A percentile compares a stretch with the other conserved stretches of the same genome.
These are phyloP conservation scores for Podospora bellae-mahoneyi DNA, from an alignment of 495 filamentous ascomycete genomes.

Conservation along the genomic window DNA sequence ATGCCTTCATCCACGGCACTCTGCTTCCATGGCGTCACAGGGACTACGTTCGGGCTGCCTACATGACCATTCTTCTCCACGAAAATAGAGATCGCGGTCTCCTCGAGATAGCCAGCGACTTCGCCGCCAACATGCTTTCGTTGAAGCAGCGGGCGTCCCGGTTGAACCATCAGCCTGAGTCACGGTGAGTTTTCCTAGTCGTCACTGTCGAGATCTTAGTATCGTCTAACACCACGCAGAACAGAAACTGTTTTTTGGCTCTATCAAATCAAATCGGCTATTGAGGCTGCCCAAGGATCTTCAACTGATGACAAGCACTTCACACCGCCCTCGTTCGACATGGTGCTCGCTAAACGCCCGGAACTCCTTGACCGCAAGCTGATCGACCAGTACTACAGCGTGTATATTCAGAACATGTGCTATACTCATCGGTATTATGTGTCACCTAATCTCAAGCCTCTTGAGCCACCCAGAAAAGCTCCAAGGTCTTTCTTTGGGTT, in stretches of 20 bases:
- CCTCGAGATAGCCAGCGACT: slow-evolving; percentile 22
- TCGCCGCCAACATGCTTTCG: slow-evolving; percentile 15
- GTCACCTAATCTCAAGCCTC: slow-evolving; percentile 18
- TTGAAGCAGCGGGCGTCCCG: slow-evolving; percentile 20
- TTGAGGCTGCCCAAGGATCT: background rate
- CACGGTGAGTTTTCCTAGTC: slow-evolving; percentile 13
- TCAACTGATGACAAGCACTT: background rate
- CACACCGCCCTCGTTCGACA: slow-evolving; percentile 2
- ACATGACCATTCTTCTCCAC: background rate
- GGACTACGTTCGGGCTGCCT: slow-evolving; percentile 18
- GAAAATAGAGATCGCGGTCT: slow-evolving; percentile 14
- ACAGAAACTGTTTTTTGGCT: slow-evolving; percentile 29
- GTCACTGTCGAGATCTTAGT: background rate
- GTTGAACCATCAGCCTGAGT: slow-evolving; percentile 15
- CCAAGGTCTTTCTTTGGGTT: slow-evolving; percentile 6
- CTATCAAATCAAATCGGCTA: slow-evolving; percentile 24
- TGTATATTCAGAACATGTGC: slow-evolving; percentile 14
- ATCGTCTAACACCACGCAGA: background rate
- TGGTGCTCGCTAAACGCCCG: slow-evolving; percentile 7
- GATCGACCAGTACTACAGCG: slow-evolving; percentile 19
- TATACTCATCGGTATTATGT: slow-evolving; percentile 22
- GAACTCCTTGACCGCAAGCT: slow-evolving; percentile 18
- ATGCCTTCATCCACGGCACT: background rate
- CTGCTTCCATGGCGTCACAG: slow-evolving; percentile 12
- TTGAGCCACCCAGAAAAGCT: background rate